A percentile compares a stretch with the other conserved stretches of the same genome.
Conservation (phyloP, 2,329 filamentous ascomycete genomes). For the Colletotrichum echinochloae region DNA sequence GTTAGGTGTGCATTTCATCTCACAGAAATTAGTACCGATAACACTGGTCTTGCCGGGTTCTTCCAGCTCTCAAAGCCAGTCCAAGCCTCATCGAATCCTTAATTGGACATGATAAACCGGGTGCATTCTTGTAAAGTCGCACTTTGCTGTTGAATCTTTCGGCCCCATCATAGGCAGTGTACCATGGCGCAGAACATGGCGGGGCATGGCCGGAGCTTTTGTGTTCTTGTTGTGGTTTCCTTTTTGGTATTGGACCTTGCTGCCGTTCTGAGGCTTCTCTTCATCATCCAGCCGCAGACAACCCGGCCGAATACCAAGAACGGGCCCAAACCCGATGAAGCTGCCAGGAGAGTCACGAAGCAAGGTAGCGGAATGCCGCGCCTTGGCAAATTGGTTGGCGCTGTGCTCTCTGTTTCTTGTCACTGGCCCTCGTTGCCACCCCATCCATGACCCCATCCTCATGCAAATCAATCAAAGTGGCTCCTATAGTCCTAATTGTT, state of each 20-base stretch:
- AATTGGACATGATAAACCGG: not conserved
- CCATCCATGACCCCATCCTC: not conserved
- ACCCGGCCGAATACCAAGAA: conserved; percentile 21
- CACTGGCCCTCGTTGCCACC: conserved; percentile 22
- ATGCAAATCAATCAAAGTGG: not conserved
- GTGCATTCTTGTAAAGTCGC: not conserved
- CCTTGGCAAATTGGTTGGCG: conserved; percentile 35
- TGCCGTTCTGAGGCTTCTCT: not conserved
- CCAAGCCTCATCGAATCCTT: not conserved
- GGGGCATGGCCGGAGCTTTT: not conserved
- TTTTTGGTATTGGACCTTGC: not conserved
- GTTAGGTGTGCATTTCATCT: not conserved
- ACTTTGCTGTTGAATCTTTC: not conserved
- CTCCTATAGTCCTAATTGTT: not conserved
- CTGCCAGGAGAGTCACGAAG: conserved; percentile 21
- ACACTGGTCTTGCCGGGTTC: not conserved
- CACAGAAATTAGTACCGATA: too few species aligned
- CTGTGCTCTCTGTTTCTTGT: conserved; percentile 8
- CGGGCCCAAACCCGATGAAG: conserved; percentile 24
- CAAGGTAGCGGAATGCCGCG: conserved; percentile 30
- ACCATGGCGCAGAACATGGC: too few species aligned
- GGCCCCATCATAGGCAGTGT: not conserved
- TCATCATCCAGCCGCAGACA: not conserved
- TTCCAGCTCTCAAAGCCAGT: not conserved
- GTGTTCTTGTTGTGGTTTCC: not conserved